A percentile compares a stretch with the other conserved stretches of the same genome.
These are phyloP conservation scores for Coleophoma cylindrospora DNA, from an alignment of 2,329 filamentous ascomycete species.

Conservation along the genomic window DNA sequence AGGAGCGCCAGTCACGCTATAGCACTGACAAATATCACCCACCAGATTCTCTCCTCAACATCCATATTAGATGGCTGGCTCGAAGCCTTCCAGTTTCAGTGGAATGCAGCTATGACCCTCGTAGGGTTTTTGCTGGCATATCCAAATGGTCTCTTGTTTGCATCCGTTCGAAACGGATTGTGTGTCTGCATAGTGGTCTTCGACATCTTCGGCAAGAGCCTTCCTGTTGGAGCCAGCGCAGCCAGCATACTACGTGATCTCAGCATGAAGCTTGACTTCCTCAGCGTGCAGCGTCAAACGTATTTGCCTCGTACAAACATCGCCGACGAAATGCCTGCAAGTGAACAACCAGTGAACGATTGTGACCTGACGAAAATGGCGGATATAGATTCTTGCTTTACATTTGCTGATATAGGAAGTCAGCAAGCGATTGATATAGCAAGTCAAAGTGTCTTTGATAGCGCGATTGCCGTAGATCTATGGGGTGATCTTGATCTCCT, in stretches of 20 bases:
- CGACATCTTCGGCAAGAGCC: conserved; percentile 29
- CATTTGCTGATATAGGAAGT: no score
- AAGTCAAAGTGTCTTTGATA: no score
- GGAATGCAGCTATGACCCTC: conserved; percentile 34
- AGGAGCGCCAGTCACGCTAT: conserved; percentile 30
- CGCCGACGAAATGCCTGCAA: no score
- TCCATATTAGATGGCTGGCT: conserved; percentile 31
- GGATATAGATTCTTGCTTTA: no score
- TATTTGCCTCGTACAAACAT: no score
- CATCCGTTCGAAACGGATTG: conserved; percentile 27
- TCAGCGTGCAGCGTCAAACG: no score
- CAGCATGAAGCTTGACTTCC: conserved; percentile 21
- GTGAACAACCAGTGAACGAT: no score
- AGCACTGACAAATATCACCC: conserved; percentile 31
- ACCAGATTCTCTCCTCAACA: conserved; percentile 28
- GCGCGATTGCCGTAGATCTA: no score
- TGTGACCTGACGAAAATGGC: no score
- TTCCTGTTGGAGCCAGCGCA: conserved; percentile 28
- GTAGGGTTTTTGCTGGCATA: conserved; percentile 35
- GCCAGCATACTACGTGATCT: conserved; percentile 27
- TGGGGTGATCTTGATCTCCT: no score
- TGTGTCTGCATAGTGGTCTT: conserved; percentile 29
- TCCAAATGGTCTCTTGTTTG: conserved; percentile 24
- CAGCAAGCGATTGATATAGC: no score
- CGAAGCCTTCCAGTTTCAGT: conserved; percentile 37